These are phyloP conservation scores for Umbelopsis sp. DNA, from an alignment of 192 early-diverging fungal genomes.

Conservation along the genomic window DNA sequence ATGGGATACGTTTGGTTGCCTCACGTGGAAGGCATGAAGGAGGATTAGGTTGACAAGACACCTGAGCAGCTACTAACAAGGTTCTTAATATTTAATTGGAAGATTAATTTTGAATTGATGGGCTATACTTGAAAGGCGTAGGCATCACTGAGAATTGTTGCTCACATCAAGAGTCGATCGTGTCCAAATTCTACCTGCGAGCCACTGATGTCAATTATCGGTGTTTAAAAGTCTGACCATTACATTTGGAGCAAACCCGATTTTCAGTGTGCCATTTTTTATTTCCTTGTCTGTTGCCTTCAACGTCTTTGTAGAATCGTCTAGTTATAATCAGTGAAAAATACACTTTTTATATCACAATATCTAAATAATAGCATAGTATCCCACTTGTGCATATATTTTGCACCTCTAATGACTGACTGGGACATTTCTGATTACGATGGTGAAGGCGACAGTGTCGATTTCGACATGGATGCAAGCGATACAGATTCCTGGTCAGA, in stretches of 20 bases:
- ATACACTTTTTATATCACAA: neutral
- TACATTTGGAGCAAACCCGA: neutral
- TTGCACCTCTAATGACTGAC: constrained; percentile 20
- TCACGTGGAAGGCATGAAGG: neutral
- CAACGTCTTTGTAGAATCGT: neutral
- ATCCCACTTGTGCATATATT: neutral
- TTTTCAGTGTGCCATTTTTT: neutral
- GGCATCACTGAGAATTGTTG: neutral
- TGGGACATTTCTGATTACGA: constrained; percentile 26
- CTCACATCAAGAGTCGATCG: neutral
- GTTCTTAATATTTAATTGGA: too few relatives aligned
- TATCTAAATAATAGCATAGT: constrained; percentile 9
- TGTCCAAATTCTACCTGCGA: neutral
- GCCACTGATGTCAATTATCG: neutral
- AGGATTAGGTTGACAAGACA: neutral
- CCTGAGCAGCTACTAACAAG: too few relatives aligned
- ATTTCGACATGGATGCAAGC: neutral
- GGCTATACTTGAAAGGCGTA: too few relatives aligned
- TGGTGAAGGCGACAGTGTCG: constrained; percentile 3
- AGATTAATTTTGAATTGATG: too few relatives aligned
- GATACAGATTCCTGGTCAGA: neutral
- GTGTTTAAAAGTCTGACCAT: neutral
- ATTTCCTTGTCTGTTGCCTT: neutral
- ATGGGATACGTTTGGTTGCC: neutral
- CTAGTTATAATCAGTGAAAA: constrained; percentile 15